Evolutionary conservation across 2,329 filamentous ascomycete species (phyloP), one percentile per base, ranked within the genome.

Genomic region (Podosphaera aphanis): DNA sequence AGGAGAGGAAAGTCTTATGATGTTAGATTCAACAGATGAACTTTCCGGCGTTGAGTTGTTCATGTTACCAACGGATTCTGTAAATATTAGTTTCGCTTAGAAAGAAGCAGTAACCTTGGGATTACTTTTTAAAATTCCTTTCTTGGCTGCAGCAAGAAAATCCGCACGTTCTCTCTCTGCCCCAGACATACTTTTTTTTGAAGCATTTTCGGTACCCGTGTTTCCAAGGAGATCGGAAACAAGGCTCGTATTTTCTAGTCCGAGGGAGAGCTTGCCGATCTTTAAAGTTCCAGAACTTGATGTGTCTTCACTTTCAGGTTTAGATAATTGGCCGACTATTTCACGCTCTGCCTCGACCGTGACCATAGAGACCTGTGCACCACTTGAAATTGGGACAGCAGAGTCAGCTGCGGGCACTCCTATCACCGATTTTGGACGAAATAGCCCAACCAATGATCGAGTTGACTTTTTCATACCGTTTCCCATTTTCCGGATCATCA

Each of bases 401-500:
- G 69, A 66, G 53, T 93, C 85, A 2, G 79, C 74, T 27, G 76
- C 69, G 16, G 83, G 74, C 18, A 79, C 75, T 27, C 84, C 86
- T 55, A 88, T 73, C 15, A 93, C 70, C 1, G 88, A 95, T 62
- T 95, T 98, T 0, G 90, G 88, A 50, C 90, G 73, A 66, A 98
- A 98, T 6, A 98, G 69, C 21, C 90, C 90, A 53, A 92, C 92
- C 46, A 98, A 73, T 20, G 86, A 94, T 42, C 86, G 74, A 16
- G 80, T 81, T 44, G 84, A 79, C 63, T 90, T 92, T 71, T 93
- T 95, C 76, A 95, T 81, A n/a, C 88, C 86, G 52, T 85, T 84
- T 47, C 90, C 90, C 90, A 98, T 98, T 66, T 98, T 98, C 45
- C 90, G 77, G 53, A 98, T 81, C 83, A 92, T 92, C 55, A 92